Percentiles rank a stretch among this genome's conserved stretches.
phyloP scores from a whole-genome alignment of 257 asterid species.

The Solanum habrochaites region DNA sequence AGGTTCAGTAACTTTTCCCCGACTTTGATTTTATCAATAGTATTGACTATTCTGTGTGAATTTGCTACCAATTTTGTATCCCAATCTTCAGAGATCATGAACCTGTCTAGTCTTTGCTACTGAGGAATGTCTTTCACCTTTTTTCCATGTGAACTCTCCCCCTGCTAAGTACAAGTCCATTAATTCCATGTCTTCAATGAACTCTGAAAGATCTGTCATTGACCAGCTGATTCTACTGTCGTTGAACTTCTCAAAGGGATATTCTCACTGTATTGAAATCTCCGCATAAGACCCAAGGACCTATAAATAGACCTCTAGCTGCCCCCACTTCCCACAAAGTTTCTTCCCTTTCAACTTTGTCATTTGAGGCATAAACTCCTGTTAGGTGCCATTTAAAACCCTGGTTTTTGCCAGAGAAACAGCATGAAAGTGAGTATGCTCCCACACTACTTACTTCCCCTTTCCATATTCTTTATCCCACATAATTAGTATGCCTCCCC shows the following conservation, averaged over 20 bases:
- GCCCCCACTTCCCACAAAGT: not conserved
- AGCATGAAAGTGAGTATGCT: not conserved
- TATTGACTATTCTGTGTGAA: not conserved
- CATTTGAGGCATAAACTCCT: not conserved
- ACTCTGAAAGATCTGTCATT: not conserved
- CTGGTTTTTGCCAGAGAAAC: not conserved
- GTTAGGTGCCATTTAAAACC: not conserved
- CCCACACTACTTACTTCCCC: not conserved
- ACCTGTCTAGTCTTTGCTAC: not conserved
- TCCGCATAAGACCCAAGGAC: not conserved
- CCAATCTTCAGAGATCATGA: not conserved
- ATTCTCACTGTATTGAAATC: not conserved
- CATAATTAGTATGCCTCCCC: not conserved
- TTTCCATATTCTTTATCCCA: not conserved
- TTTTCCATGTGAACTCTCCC: not conserved
- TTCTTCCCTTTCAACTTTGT: not conserved
- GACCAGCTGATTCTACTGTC: not conserved
- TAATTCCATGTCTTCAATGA: not conserved
- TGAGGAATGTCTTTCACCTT: not conserved
- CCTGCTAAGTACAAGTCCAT: not conserved
- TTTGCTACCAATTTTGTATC: not conserved
- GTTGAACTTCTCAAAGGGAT: not conserved
- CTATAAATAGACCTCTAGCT: not conserved
- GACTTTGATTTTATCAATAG: not conserved
- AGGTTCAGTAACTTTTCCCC: not conserved